Evolutionary conservation across 2,329 filamentous ascomycete genomes (phyloP).

Genomic region (Periconia sp.): DNA sequence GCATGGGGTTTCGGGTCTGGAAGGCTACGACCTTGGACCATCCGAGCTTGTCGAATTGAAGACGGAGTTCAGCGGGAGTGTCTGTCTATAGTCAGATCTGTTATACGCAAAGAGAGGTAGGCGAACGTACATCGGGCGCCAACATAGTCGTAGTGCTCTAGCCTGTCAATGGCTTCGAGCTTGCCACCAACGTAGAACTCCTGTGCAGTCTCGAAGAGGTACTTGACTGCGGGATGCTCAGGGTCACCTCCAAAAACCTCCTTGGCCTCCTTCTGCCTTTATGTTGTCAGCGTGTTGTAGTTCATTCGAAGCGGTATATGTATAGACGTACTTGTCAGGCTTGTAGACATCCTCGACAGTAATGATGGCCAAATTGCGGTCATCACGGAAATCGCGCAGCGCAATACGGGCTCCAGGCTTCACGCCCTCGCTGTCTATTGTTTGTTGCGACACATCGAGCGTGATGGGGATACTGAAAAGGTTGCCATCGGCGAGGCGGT

Average conservation of each 20-base stretch:
- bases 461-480: constrained; percentile 98
- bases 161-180: constrained; percentile 89
- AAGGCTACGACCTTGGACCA: constrained; percentile 98
- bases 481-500: constrained; percentile 82
- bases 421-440: constrained; percentile 73
- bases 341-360: constrained; percentile 94
- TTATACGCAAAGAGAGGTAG: background rate
- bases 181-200: constrained; percentile 96
- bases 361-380: constrained; percentile 92
- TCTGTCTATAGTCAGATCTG: constrained; percentile 52
- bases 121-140: constrained; percentile 77
- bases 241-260: constrained; percentile 93
- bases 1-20: constrained; percentile 98
- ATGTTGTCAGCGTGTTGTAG: constrained; percentile 17
- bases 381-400: constrained; percentile 93
- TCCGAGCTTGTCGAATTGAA: constrained; percentile 99
- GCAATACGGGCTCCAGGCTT: constrained; percentile 81
- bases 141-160: constrained; percentile 99
- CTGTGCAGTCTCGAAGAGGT: constrained; percentile 76
- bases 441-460: constrained; percentile 76
- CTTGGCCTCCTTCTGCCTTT: constrained; percentile 82
- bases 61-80: constrained; percentile 89
- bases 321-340: constrained; percentile 80
- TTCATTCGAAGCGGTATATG: background rate
- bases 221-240: constrained; percentile 89